A percentile compares a stretch with the other conserved stretches of the same genome.
These are phyloP conservation scores for Amphibolis antarctica DNA, from an alignment of 106 monocot genomes.

Conservation along the genomic window DNA sequence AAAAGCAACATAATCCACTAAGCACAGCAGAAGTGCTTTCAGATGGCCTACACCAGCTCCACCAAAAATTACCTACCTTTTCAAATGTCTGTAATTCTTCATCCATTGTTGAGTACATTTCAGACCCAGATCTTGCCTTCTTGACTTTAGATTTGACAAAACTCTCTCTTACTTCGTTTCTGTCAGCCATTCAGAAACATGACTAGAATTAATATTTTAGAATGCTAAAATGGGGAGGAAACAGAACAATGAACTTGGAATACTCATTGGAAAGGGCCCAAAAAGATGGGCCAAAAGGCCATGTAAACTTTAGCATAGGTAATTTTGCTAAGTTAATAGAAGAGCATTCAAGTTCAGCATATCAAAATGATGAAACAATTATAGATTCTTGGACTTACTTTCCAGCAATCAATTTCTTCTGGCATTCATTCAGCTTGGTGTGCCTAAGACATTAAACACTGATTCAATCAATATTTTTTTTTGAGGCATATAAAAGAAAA, in stretches of 20 bases:
- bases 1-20: too few species aligned
- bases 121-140: slow-evolving; percentile 10
- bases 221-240: too few species aligned
- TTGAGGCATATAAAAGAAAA: not conserved
- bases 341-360: not conserved
- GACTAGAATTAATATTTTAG: not conserved
- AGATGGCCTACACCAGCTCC: not conserved
- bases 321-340: not conserved
- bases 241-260: too few species aligned
- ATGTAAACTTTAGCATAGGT: too few species aligned
- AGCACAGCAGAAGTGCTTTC: too few species aligned
- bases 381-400: slow-evolving; percentile 33
- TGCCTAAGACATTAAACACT: slow-evolving; percentile 35
- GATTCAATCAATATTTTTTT: not conserved
- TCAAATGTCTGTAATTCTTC: slow-evolving; percentile 70
- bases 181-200: slow-evolving; percentile 9
- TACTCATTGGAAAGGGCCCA: too few species aligned
- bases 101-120: slow-evolving; percentile 3
- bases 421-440: slow-evolving; percentile 54
- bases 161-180: slow-evolving; percentile 23
- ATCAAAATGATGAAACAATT: slow-evolving; percentile 1
- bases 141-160: slow-evolving; percentile 10
- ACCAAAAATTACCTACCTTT: slow-evolving; percentile 40
- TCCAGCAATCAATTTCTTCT: slow-evolving; percentile 32
- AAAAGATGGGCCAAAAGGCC: too few species aligned